Base-by-base conservation (phyloP, 2,329 filamentous ascomycete species). In the Fusarium sp. region DNA sequence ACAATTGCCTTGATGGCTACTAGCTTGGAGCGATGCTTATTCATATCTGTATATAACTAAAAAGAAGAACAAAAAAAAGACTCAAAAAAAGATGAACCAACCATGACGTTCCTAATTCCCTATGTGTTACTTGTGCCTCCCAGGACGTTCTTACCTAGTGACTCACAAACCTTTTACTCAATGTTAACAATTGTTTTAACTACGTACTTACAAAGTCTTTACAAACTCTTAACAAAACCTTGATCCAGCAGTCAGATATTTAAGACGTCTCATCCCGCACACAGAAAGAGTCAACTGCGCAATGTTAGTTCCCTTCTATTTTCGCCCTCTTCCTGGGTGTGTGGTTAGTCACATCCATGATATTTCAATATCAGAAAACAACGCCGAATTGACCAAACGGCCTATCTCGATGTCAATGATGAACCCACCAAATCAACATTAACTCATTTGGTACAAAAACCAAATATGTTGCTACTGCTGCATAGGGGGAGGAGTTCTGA, bases 21-120 rank as follows among this genome's bases (percentile, higher is more conserved):
- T 57, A 70, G 63, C 64, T 65, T 66, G 35, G 42, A 69, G 55
- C 63, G 51, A 74, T 44, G 64, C 57, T 72, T 31, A 17, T 56
- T 35, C 20, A 62, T 58, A 55, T 60, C 49, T 60, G 44, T 58
- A 33, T 63, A 53, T 67, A 64, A 20, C 20, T 49, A 58, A 56
- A 55, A 53, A 40, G 49, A 44, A 53, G 20, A 24, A 53, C 44
- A 61, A 60, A 55, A 46, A 66, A 51, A 67, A 64, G 61, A 42
- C 27, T 31, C 56, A 33, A 20, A 62, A 72, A 72, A 31, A 17
- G 12, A 22, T 31, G 27, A 70, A 36, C 31, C 51, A 61, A 58
- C 24, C 29, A 27, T 14, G 14, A 29, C 53, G 29, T n/a, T 17
- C n/a, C 22, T 36, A 6, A 49, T 10, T 58, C 12, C 31, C 11